A percentile compares a stretch with the other conserved stretches of the same genome.
Evolutionary conservation across 2,329 filamentous ascomycete genomes (phyloP).

Genomic region (Leptodontidium sp.): DNA sequence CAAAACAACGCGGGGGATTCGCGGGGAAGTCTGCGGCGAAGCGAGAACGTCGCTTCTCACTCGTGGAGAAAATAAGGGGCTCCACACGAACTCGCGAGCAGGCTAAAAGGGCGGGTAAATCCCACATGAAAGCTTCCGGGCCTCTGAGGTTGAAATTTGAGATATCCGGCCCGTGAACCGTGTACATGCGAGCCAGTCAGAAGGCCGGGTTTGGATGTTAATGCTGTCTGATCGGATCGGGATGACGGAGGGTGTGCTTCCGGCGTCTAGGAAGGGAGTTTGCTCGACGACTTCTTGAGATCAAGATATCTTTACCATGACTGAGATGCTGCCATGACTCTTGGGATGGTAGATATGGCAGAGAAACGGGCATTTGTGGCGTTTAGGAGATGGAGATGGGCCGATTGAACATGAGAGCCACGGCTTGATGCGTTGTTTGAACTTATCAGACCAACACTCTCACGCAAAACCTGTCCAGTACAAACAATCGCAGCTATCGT

Average conservation of each 20-base stretch:
- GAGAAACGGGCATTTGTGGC: background rate
- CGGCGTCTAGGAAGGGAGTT: background rate
- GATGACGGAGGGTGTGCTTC: background rate
- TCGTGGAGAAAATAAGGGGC: constrained; percentile 12
- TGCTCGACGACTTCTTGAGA: background rate
- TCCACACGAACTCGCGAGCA: background rate
- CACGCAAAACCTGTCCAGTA: background rate
- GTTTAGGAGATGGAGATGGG: background rate
- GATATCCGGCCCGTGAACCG: constrained; percentile 7
- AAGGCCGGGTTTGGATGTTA: background rate
- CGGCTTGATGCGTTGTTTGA: background rate
- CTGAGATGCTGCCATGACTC: background rate
- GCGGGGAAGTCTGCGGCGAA: constrained; percentile 10
- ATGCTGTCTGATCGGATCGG: background rate
- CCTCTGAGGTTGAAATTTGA: background rate
- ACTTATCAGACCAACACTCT: too few relatives aligned
- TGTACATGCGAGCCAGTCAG: constrained; percentile 2
- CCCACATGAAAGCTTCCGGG: constrained; percentile 1
- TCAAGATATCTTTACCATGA: background rate
- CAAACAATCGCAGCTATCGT: background rate
- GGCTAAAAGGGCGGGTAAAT: constrained; percentile 15
- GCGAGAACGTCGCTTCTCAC: constrained; percentile 5
- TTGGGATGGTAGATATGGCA: background rate
- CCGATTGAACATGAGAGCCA: background rate
- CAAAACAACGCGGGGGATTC: constrained; percentile 4